phyloP scores from a whole-genome alignment of 2,329 filamentous ascomycete species.

The Thielaviopsis populi region DNA sequence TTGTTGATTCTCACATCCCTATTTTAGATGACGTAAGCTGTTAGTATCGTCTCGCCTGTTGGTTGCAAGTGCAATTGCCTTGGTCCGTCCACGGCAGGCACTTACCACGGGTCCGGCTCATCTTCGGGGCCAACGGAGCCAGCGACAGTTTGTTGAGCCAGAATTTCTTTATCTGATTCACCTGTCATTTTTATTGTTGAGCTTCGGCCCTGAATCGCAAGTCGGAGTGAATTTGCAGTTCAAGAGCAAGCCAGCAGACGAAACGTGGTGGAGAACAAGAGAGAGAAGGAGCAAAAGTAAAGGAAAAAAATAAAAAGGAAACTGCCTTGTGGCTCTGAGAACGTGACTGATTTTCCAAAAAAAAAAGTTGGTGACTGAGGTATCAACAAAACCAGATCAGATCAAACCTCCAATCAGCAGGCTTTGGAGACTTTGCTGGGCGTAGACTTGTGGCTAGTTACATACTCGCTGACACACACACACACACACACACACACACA shows the following conservation, averaged over 20 bases:
- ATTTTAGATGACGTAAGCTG: not conserved
- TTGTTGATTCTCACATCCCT: constrained; percentile 98
- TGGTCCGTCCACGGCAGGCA: not conserved
- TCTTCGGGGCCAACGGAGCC: constrained; percentile 47
- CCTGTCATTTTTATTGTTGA: constrained; percentile 19
- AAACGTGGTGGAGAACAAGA: not conserved
- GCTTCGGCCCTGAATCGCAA: not conserved
- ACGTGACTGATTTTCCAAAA: not conserved
- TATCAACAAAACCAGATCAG: not conserved
- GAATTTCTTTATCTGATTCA: constrained; percentile 25
- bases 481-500: not conserved
- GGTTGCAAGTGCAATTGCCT: not conserved
- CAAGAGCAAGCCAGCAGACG: not conserved
- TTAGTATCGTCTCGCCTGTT: not conserved
- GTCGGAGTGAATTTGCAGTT: not conserved
- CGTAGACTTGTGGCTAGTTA: not conserved
- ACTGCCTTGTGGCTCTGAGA: not conserved
- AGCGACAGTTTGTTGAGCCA: constrained; percentile 18
- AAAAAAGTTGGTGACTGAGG: not conserved
- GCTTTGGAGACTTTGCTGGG: not conserved
- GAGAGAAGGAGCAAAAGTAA: not conserved
- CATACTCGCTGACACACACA: not conserved
- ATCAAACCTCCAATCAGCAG: not conserved
- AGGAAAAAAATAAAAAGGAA: not conserved
- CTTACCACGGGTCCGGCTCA: constrained; percentile 89